Conservation (phyloP, 2,329 filamentous ascomycete genomes). For the Colletotrichum trifolii region DNA sequence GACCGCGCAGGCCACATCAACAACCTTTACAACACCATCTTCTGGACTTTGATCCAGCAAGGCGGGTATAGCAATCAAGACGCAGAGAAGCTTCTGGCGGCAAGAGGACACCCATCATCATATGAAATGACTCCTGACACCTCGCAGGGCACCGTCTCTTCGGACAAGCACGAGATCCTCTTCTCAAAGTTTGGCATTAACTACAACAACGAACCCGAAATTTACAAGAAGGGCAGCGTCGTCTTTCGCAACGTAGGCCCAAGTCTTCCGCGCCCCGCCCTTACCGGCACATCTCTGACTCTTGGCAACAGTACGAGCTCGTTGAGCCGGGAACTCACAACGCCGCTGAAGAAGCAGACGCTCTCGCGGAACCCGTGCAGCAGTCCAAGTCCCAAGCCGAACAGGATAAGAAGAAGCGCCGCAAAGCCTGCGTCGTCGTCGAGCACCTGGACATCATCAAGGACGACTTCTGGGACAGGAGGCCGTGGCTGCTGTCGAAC, state of each 20-base stretch:
- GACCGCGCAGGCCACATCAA: slow-evolving; percentile 85
- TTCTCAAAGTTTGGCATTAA: slow-evolving; percentile 92
- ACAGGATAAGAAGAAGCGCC: slow-evolving; percentile 82
- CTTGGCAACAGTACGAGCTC: slow-evolving; percentile 70
- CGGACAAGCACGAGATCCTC: slow-evolving; percentile 96
- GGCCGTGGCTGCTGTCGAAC: slow-evolving; percentile 85
- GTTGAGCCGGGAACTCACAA: slow-evolving; percentile 67
- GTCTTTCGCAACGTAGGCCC: slow-evolving; percentile 80
- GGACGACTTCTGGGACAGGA: slow-evolving; percentile 89
- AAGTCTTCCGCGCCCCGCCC: neutral
- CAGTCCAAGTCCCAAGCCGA: slow-evolving; percentile 85
- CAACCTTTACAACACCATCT: slow-evolving; percentile 97
- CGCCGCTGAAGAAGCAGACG: slow-evolving; percentile 58
- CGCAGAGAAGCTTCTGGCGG: slow-evolving; percentile 83
- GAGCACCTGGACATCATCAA: slow-evolving; percentile 95
- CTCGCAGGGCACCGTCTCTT: slow-evolving; percentile 78
- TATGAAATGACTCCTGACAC: slow-evolving; percentile 36
- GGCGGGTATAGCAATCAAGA: slow-evolving; percentile 81
- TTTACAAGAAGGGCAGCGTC: slow-evolving; percentile 93
- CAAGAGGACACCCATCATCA: slow-evolving; percentile 47
- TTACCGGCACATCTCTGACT: slow-evolving; percentile 40
- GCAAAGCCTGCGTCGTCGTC: slow-evolving; percentile 83
- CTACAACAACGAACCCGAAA: slow-evolving; percentile 95
- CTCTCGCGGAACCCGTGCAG: slow-evolving; percentile 61
- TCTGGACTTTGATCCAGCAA: slow-evolving; percentile 87